Conservation (phyloP, 371 early-diverging fungal genomes). For the Ordospora colligata region DNA sequence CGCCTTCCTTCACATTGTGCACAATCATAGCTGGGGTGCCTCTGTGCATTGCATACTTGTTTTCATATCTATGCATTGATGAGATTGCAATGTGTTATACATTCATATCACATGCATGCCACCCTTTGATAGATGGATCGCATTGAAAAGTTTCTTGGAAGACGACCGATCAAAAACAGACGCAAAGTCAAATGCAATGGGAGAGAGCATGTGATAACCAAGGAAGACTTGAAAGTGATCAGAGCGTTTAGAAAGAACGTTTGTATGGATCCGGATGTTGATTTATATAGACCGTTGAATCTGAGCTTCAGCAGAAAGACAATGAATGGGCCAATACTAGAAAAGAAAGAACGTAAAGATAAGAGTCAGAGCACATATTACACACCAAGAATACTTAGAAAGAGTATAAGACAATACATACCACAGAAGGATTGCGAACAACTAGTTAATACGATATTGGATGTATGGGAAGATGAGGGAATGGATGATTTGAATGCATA, state of each 20-base stretch:
- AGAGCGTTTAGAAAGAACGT: constrained; percentile 23
- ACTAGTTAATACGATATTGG: constrained; percentile 14
- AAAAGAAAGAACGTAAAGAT: background rate
- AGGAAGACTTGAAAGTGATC: constrained; percentile 40
- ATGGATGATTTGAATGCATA: constrained; percentile 30
- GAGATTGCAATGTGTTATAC: background rate
- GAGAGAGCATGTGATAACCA: constrained; percentile 33
- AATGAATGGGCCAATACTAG: background rate
- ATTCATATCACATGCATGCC: background rate
- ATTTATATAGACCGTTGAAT: constrained; percentile 9
- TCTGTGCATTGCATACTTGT: no score
- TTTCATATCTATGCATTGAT: no score
- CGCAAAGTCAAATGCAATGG: constrained; percentile 15
- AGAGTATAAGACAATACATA: background rate
- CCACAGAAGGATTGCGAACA: background rate
- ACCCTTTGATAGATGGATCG: constrained; percentile 41
- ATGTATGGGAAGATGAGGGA: constrained; percentile 43
- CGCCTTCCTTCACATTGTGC: constrained; percentile 34
- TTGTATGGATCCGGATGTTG: constrained; percentile 33
- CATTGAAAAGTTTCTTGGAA: constrained; percentile 49
- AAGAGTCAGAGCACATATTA: background rate
- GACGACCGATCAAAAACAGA: constrained; percentile 24
- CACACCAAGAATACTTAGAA: background rate
- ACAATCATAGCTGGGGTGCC: constrained; percentile 28
- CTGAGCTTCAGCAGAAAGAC: constrained; percentile 8